These are phyloP conservation scores for Wallacemonas sp. DNA, from an alignment of 208 protist species.

Conservation along the genomic window DNA sequence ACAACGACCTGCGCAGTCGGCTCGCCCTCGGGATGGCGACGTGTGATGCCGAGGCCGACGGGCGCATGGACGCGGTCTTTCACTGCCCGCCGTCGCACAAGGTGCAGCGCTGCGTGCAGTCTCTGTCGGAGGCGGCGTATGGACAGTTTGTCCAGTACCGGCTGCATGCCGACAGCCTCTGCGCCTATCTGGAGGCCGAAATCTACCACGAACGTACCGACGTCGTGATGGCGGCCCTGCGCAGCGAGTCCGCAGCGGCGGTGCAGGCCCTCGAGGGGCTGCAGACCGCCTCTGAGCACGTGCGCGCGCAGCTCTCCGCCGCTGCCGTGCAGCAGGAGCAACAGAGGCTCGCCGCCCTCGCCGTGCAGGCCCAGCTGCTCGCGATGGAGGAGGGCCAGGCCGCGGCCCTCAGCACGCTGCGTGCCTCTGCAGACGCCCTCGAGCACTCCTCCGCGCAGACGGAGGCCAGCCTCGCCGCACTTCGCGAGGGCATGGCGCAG, in stretches of 20 bases:
- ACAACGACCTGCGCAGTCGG: constrained; percentile 63
- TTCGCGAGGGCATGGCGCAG: constrained; percentile 31
- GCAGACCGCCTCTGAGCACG: constrained; percentile 31
- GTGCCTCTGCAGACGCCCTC: constrained; percentile 14
- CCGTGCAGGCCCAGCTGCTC: constrained; percentile 37
- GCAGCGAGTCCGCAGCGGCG: constrained; percentile 33
- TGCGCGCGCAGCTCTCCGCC: constrained; percentile 25
- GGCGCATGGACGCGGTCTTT: constrained; percentile 37
- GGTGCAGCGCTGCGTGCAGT: constrained; percentile 45
- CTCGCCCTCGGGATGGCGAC: constrained; percentile 77
- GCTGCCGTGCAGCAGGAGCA: constrained; percentile 38
- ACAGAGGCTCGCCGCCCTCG: constrained; percentile 26
- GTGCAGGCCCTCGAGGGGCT: constrained; percentile 38
- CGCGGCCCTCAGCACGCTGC: constrained; percentile 36
- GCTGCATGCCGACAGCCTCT: constrained; percentile 81
- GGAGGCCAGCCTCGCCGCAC: constrained; percentile 19
- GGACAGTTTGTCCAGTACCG: constrained; percentile 84
- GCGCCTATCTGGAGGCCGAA: constrained; percentile 83
- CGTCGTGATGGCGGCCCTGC: constrained; percentile 59
- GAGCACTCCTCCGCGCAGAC: constrained; percentile 27
- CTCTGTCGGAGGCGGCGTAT: constrained; percentile 67
- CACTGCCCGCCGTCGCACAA: constrained; percentile 21
- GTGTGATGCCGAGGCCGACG: constrained; percentile 75
- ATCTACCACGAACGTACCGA: constrained; percentile 89
- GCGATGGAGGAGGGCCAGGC: constrained; percentile 40